Conservation (phyloP, 2,329 filamentous ascomycete genomes). For the Hypocreales sp. region DNA sequence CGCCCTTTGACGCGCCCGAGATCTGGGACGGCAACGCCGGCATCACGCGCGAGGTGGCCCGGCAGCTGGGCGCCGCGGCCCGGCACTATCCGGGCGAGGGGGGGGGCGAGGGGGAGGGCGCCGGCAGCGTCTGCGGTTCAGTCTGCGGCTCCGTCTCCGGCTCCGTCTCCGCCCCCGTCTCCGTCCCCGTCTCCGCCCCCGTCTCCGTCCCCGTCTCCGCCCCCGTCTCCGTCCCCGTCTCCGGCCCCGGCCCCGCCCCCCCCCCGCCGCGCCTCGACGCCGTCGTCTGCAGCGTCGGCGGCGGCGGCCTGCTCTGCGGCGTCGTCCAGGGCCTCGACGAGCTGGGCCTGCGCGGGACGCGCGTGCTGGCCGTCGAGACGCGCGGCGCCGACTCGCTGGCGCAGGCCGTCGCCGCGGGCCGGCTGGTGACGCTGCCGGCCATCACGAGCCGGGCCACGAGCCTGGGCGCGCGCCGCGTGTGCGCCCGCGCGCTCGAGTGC, state of each 20-base stretch:
- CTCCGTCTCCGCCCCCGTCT: conserved; percentile 36
- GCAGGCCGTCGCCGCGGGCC: conserved; percentile 33
- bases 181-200: conserved; percentile 40
- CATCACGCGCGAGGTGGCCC: conserved; percentile 31
- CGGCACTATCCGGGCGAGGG: conserved; percentile 15
- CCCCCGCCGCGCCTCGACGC: conserved; percentile 33
- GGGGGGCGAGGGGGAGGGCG: neutral
- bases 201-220: conserved; percentile 56
- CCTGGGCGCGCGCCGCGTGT: conserved; percentile 53
- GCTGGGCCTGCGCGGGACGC: conserved; percentile 13
- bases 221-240: conserved; percentile 52
- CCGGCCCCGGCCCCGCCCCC: conserved; percentile 46
- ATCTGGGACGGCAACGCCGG: conserved; percentile 50
- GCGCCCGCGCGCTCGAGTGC: conserved; percentile 24
- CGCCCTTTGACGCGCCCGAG: conserved; percentile 50
- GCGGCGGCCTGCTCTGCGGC: conserved; percentile 67
- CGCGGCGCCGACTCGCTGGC: conserved; percentile 51
- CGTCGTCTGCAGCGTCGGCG: conserved; percentile 61
- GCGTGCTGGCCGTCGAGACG: conserved; percentile 58
- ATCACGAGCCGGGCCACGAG: conserved; percentile 61
- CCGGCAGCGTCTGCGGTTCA: no score
- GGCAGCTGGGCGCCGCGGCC: conserved; percentile 15
- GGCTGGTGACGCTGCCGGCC: conserved; percentile 44
- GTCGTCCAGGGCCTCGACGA: conserved; percentile 45
- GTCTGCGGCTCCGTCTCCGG: conserved; percentile 50